These are phyloP conservation scores for Casuarina glauca DNA, from an alignment of 306 rosid genomes.

Conservation along the genomic window DNA sequence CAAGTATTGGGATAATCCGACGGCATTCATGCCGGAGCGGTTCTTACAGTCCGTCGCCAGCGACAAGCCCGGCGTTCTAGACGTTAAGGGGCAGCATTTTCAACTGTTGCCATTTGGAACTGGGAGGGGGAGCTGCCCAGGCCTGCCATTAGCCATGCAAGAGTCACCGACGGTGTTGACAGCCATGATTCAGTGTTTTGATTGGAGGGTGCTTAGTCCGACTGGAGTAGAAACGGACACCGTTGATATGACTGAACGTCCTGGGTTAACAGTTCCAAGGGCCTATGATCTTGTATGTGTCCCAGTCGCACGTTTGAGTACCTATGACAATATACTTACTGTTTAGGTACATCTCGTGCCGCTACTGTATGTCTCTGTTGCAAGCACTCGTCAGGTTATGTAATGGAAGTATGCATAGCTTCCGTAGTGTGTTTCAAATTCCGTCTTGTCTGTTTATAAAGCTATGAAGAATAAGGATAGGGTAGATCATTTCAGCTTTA, in stretches of 20 bases:
- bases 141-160: slow-evolving; percentile 38
- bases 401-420: no score
- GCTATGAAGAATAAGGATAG: no score
- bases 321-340: no score
- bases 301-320: slow-evolving; percentile 24
- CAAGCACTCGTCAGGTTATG: no score
- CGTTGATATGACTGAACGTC: slow-evolving; percentile 37
- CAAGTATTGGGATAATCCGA: slow-evolving; percentile 38
- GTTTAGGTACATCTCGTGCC: no score
- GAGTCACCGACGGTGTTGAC: slow-evolving; percentile 44
- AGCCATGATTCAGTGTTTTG: slow-evolving; percentile 50
- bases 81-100: slow-evolving; percentile 40
- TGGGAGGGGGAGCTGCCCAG: slow-evolving; percentile 60
- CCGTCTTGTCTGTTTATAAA: no score
- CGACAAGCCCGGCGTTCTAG: background rate
- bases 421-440: no score
- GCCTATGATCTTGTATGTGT: slow-evolving; percentile 39
- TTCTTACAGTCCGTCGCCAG: slow-evolving; percentile 10
- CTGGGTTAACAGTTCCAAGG: slow-evolving; percentile 45
- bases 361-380: no score
- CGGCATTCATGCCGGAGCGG: slow-evolving; percentile 39
- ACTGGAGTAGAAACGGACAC: slow-evolving; percentile 17
- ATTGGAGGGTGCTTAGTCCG: slow-evolving; percentile 25
- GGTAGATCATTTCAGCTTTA: no score
- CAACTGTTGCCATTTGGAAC: slow-evolving; percentile 49